Base-by-base conservation (phyloP, 306 rosid species). In the Begonia peltatifolia region DNA sequence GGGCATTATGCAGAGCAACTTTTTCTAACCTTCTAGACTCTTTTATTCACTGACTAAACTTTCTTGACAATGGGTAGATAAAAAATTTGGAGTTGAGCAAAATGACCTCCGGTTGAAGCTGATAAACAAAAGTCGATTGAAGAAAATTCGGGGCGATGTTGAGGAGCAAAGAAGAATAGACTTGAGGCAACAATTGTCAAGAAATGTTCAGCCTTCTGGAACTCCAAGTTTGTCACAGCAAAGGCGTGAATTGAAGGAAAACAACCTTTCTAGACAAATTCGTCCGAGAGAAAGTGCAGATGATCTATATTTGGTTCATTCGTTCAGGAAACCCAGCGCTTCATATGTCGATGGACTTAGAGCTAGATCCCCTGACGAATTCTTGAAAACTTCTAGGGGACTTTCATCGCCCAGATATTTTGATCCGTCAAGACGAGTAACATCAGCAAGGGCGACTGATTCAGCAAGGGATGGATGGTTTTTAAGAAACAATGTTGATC, bases 81-180 rank as follows among this genome's bases (percentile, higher is more conserved):
- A 62, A 80, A 78, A 52, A 59, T 58, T 44, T 59, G 63, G 49
- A 73, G 68, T 74, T 52, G 60, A 42, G 68, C 71, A 52, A 41
- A 61, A 71, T 54, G 88, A 81, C 66, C 88, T 81, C 57, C 72
- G 84, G 46, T 64, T 74, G 71, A 77, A 77, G 53, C 71, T 77
- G 56, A 54, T 71, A 65, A 65, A 55, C 63, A 78, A 71, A 67
- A 77, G 71, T 50, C 69, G 46, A 55, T 56, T 63, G 9, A 74
- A 74, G 57, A 47, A 47, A 65, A 41, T 30, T 30, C 36, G 20
- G 50, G 63, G 59, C 63, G 68, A 6, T 63, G 46, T 41, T 25
- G 75, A 49, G 49, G 77, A 64, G 50, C 56, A 17, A 25, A 47
- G 47, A 9, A 68, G 59, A 62, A 58, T 56, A 66, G 71, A 60